These are phyloP conservation scores for Drosera spatulata DNA, from an alignment of 179 eudicot genomes.

Conservation along the genomic window DNA sequence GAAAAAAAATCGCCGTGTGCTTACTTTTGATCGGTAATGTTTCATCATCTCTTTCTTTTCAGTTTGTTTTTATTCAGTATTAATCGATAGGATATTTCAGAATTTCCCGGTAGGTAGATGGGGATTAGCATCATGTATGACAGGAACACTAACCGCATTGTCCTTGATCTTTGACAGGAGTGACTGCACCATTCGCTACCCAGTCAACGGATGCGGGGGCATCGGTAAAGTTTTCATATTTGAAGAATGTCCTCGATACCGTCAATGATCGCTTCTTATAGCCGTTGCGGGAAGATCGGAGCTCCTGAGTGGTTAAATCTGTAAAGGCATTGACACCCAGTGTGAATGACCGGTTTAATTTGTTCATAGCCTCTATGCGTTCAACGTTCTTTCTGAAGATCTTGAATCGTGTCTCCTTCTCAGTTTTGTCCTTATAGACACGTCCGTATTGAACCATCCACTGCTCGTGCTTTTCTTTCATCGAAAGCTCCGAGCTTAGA, in stretches of 20 bases:
- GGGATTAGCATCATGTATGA: not conserved
- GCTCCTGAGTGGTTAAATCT: slow-evolving; percentile 24
- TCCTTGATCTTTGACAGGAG: slow-evolving; percentile 27
- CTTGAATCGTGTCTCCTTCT: slow-evolving; percentile 24
- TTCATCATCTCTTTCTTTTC: no score
- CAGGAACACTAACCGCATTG: slow-evolving; percentile 17
- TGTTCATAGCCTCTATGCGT: slow-evolving; percentile 18
- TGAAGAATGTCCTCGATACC: slow-evolving; percentile 3
- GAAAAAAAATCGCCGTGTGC: no score
- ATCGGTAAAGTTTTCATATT: slow-evolving; percentile 10
- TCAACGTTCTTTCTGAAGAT: slow-evolving; percentile 43
- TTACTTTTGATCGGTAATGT: no score
- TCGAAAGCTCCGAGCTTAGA: slow-evolving; percentile 20
- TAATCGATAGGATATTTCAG: not conserved
- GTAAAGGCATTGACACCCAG: slow-evolving; percentile 19
- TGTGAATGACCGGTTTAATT: slow-evolving; percentile 3
- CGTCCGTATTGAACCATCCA: slow-evolving; percentile 58
- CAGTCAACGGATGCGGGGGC: slow-evolving; percentile 25
- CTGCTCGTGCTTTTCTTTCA: slow-evolving; percentile 29
- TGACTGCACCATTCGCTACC: slow-evolving; percentile 30
- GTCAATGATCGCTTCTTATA: slow-evolving; percentile 2
- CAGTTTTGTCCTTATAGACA: slow-evolving; percentile 25
- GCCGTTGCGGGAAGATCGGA: slow-evolving; percentile 22
- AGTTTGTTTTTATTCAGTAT: no score
- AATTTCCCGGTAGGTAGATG: not conserved